These are phyloP conservation scores for Daldinia sp. DNA, from an alignment of 2,329 filamentous ascomycete species.

Conservation along the genomic window DNA sequence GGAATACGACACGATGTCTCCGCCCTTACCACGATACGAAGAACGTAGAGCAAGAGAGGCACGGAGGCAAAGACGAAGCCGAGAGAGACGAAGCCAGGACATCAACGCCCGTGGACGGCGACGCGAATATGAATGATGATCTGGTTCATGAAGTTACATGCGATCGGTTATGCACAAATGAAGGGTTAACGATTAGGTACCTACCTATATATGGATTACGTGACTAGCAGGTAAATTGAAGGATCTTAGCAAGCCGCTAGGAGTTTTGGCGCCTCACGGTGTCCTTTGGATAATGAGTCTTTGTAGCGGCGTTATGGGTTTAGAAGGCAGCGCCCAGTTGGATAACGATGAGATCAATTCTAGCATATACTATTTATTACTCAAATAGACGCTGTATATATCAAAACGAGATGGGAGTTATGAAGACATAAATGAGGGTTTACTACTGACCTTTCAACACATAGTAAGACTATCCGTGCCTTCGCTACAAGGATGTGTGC, in stretches of 20 bases:
- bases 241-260: background rate
- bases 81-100: constrained; percentile 20
- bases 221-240: background rate
- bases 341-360: background rate
- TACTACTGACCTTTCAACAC: background rate
- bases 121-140: background rate
- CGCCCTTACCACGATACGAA: constrained; percentile 24
- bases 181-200: background rate
- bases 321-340: constrained; percentile 1
- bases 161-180: too few relatives aligned
- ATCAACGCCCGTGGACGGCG: constrained; percentile 6
- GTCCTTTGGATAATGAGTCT: background rate
- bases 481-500: background rate
- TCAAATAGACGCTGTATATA: background rate
- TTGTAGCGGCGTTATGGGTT: background rate
- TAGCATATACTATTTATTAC: background rate
- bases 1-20: constrained; percentile 9
- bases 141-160: background rate
- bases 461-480: background rate
- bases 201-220: background rate
- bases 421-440: background rate
- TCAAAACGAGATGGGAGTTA: background rate
- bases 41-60: constrained; percentile 9
- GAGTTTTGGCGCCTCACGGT: constrained; percentile 12
- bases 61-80: constrained; percentile 14